Evolutionary conservation across 2,329 filamentous ascomycete genomes (phyloP).

Genomic region (Berkeleyomyces rouxiae): DNA sequence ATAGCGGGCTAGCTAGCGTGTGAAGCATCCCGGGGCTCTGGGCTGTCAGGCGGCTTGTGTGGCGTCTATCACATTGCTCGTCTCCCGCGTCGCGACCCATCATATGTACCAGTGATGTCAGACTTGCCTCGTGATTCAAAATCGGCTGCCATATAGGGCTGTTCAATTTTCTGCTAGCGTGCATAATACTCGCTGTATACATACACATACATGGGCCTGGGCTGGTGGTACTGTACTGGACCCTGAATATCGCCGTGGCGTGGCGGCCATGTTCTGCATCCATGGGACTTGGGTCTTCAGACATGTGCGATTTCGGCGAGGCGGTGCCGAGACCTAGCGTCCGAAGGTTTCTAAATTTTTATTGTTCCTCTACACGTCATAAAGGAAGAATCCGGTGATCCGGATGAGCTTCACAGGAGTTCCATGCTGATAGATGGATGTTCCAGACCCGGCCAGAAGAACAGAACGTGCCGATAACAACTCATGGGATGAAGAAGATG

Average conservation of each 20-base stretch:
- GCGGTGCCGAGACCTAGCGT: background rate
- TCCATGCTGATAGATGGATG: background rate
- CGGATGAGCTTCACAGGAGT: background rate
- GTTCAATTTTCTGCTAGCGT: background rate
- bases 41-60: background rate
- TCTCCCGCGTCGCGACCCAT: background rate
- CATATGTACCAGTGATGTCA: background rate
- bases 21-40: background rate
- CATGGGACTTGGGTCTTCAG: background rate
- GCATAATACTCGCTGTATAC: background rate
- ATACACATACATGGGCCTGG: too few relatives aligned
- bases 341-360: background rate
- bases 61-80: background rate
- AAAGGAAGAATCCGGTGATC: background rate
- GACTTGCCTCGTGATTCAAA: background rate
- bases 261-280: background rate
- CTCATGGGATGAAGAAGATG: too few relatives aligned
- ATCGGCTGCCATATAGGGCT: background rate
- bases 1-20: background rate
- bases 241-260: background rate
- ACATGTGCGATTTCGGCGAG: background rate
- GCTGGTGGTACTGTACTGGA: background rate
- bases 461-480: too few relatives aligned
- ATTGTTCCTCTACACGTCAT: background rate
- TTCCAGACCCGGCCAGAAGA: background rate